These are phyloP conservation scores for Acrocalymma vagum DNA, from an alignment of 2,329 filamentous ascomycete genomes.

Conservation along the genomic window DNA sequence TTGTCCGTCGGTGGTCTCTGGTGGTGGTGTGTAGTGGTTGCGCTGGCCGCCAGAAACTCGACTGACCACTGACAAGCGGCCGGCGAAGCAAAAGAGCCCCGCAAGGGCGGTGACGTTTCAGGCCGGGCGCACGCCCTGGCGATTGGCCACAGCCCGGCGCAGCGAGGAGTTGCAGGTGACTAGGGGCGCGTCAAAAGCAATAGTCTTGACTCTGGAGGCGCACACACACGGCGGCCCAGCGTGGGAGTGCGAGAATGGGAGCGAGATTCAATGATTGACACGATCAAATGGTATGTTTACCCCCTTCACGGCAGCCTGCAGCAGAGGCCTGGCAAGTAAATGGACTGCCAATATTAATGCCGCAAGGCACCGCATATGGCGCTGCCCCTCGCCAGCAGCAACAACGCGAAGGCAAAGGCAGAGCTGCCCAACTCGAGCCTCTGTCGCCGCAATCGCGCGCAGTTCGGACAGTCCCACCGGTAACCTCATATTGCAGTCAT, in stretches of 20 bases:
- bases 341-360: slow-evolving; percentile 29
- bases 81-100: slow-evolving; percentile 30
- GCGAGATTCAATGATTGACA: too few species aligned
- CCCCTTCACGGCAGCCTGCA: too few species aligned
- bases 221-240: too few species aligned
- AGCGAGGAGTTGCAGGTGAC: slow-evolving; percentile 15
- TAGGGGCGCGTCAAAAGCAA: slow-evolving; percentile 28
- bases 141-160: slow-evolving; percentile 28
- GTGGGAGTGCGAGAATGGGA: slow-evolving; percentile 17
- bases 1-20: too few species aligned
- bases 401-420: too few species aligned
- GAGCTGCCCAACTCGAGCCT: slow-evolving; percentile 30
- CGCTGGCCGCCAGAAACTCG: too few species aligned
- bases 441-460: too few species aligned
- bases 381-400: too few species aligned
- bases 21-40: neutral
- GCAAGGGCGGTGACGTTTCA: slow-evolving; percentile 39
- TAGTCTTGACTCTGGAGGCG: too few species aligned
- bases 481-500: slow-evolving; percentile 1
- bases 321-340: slow-evolving; percentile 5
- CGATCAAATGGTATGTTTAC: too few species aligned
- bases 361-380: too few species aligned
- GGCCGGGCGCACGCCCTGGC: slow-evolving; percentile 19
- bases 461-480: slow-evolving; percentile 5
- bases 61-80: slow-evolving; percentile 30